Base-by-base conservation (phyloP, 164 flowering plant species). In the Vitis labrusca region DNA sequence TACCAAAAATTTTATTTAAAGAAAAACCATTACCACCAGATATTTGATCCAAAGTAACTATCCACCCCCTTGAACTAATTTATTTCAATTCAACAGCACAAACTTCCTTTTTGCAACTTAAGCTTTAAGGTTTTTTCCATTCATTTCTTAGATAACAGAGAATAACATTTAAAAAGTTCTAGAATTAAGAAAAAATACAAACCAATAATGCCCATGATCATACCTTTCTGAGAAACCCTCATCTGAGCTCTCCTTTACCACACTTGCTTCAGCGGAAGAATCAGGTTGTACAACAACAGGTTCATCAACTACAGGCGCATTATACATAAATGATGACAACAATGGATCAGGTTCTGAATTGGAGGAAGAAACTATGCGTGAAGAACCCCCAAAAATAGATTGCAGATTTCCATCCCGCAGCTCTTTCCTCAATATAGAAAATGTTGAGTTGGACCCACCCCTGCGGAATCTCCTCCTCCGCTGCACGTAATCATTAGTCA, bases 281-380 rank as follows among this genome's bases (percentile, higher is more conserved):
- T 50, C 59, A 68, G 84, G 67, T 61, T 76, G 77, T n/a, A 47
- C 65, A 48, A 27, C 73, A 2, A 47, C 59, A 44, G 74, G 55
- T 56, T 78, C 79, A 70, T 75, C 83, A 63, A 11, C 77, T 1
- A 44, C 29, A 56, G 82, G 72, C 5, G 74, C 61, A 58, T 63
- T 81, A 63, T 67, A 81, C 29, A 86, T 81, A 71, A 88, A 86
- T 12, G 89, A 80, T 17, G 87, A 85, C 52, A 88, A 51, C 75
- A 88, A 70, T 11, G 92, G 86, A 76, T 88, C 92, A 63, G 92
- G 75, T 37, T 82, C 90, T 13, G 81, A 47, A 69, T 65, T 81
- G 58, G 86, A 65, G 50, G 90, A 78, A 65, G 82, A 70, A 23
- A 66, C 66, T 29, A 66, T 30, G 56, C 23, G 47, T 1, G 80